Percentiles rank a stretch among this genome's conserved stretches.
phyloP scores from a whole-genome alignment of 164 flowering plant genomes.

The Kingdonia uniflora region DNA sequence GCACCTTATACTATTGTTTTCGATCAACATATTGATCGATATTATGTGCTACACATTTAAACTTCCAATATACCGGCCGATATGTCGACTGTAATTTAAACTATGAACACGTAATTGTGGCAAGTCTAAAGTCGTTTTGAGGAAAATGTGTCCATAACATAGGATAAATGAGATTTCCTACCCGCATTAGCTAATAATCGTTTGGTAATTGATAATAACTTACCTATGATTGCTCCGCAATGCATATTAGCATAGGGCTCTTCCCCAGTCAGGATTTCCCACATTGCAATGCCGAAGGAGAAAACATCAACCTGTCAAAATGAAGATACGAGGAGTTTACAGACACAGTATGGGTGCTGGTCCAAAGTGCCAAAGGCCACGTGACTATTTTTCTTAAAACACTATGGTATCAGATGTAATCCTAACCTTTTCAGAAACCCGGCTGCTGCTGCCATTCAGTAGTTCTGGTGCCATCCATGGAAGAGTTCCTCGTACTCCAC shows the following conservation, averaged over 20 bases:
- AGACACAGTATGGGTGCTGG: no score
- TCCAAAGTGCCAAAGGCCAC: no score
- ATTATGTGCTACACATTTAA: no score
- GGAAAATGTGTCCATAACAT: no score
- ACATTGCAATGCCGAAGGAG: constrained; percentile 83
- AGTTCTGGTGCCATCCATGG: constrained; percentile 98
- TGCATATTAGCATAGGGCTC: constrained; percentile 92
- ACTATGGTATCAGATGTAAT: no score
- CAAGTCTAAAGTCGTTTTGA: no score
- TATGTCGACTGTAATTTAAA: no score
- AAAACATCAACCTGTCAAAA: constrained; percentile 71
- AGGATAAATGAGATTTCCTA: neutral
- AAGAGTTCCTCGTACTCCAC: constrained; percentile 93
- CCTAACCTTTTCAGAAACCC: constrained; percentile 78
- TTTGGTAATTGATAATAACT: constrained; percentile 6
- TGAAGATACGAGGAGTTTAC: neutral
- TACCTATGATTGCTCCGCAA: constrained; percentile 91
- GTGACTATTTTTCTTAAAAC: no score
- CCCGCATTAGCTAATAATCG: neutral
- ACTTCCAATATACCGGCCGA: no score
- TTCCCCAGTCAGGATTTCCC: constrained; percentile 87
- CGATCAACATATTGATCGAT: no score
- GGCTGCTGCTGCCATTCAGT: constrained; percentile 63
- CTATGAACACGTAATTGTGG: no score
- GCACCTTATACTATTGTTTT: no score